Evolutionary conservation across 371 early-diverging fungal genomes (phyloP).

Genomic region (Chytridium lagenaria): DNA sequence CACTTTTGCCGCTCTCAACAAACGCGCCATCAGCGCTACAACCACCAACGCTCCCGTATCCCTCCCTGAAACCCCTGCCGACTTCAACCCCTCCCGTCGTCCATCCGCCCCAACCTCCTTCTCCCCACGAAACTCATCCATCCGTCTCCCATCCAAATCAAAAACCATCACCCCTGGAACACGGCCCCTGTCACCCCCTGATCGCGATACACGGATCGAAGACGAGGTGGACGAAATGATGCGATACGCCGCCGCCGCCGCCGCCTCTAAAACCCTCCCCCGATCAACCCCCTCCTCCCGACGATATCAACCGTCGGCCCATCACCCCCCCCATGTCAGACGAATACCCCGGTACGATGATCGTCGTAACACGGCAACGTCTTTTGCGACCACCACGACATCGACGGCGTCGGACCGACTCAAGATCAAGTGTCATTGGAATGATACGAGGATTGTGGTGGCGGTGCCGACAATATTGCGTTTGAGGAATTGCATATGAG

Average conservation of each 20-base stretch:
- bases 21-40: constrained; percentile 7
- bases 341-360: too few species aligned
- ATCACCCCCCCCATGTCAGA: too few species aligned
- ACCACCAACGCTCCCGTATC: not conserved
- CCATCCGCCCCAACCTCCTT: not conserved
- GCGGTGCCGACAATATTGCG: constrained; percentile 64
- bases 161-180: not conserved
- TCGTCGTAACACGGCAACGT: too few species aligned
- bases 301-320: too few species aligned
- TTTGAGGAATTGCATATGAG: constrained; percentile 67
- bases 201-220: not conserved
- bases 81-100: not conserved
- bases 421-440: constrained; percentile 81
- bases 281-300: too few species aligned
- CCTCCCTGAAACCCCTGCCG: not conserved
- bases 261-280: too few species aligned
- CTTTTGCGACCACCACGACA: too few species aligned
- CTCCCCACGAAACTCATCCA: not conserved
- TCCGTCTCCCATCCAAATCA: not conserved
- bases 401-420: constrained; percentile 34
- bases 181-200: constrained; percentile 24
- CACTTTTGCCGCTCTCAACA: constrained; percentile 15
- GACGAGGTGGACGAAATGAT: constrained; percentile 16
- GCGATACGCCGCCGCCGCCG: not conserved
- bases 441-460: constrained; percentile 65